Evolutionary conservation across 306 rosid genomes (phyloP).

Genomic region (Benincasa hispida): DNA sequence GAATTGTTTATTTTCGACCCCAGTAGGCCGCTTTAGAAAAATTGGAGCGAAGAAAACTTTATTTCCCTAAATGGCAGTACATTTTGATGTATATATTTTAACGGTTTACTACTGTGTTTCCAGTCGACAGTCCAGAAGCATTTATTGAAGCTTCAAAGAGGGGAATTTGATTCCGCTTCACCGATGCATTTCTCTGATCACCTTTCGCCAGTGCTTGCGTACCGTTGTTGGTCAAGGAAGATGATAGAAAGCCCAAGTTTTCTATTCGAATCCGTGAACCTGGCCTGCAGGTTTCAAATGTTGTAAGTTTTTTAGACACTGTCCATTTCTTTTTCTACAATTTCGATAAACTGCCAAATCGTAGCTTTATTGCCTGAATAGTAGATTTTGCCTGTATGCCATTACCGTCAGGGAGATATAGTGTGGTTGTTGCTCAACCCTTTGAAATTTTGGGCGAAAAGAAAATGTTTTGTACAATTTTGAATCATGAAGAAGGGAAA

Average conservation of each 20-base stretch:
- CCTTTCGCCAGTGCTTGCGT: constrained; percentile 88
- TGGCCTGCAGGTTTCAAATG: constrained; percentile 45
- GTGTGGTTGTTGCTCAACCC: constrained; percentile 89
- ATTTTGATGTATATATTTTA: not conserved
- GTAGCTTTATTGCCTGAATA: not conserved
- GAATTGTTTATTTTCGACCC: not conserved
- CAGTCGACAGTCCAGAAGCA: constrained; percentile 50
- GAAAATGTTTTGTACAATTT: constrained; percentile 78
- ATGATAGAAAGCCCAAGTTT: constrained; percentile 92
- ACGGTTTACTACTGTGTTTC: constrained; percentile 1
- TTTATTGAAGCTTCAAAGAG: constrained; percentile 64
- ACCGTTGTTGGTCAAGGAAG: constrained; percentile 95
- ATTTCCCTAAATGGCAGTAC: not conserved
- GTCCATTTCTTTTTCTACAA: not conserved
- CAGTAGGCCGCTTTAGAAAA: not conserved
- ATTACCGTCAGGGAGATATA: constrained; percentile 53
- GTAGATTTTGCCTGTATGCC: constrained; percentile 4
- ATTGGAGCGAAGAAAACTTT: not conserved
- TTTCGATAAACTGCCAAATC: not conserved
- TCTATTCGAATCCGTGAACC: constrained; percentile 89
- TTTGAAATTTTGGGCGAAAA: constrained; percentile 80
- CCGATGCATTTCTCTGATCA: constrained; percentile 81
- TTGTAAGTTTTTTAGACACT: constrained; percentile 28
- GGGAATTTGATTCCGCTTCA: constrained; percentile 79
- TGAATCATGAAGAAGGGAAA: constrained; percentile 62